phyloP scores from a whole-genome alignment of 2,329 filamentous ascomycete genomes.

The Hysterium pulicare region DNA sequence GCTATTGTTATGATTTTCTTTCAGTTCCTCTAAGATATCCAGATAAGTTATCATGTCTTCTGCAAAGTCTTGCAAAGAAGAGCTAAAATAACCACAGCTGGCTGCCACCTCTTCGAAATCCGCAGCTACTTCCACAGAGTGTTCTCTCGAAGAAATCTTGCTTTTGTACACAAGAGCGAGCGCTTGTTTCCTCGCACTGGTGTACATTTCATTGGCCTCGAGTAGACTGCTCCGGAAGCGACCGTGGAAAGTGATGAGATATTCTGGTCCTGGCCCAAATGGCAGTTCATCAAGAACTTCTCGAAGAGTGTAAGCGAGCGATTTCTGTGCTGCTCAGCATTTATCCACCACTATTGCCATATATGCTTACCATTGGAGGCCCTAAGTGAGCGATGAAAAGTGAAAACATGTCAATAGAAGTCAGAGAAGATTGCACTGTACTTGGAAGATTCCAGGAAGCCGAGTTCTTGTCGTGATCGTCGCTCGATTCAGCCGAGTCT shows the following conservation, averaged over 20 bases:
- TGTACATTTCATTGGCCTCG: conserved; percentile 78
- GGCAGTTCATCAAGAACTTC: conserved; percentile 85
- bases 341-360: conserved; percentile 1
- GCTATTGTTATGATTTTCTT: conserved; percentile 64
- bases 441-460: conserved; percentile 20
- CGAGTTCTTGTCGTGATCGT: conserved; percentile 2
- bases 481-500: conserved; percentile 21
- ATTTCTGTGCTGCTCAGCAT: conserved; percentile 56
- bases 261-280: conserved; percentile 66
- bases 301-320: conserved; percentile 84
- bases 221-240: conserved; percentile 76
- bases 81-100: conserved; percentile 96
- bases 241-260: conserved; percentile 70
- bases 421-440: conserved; percentile 33
- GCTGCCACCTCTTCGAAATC: conserved; percentile 97
- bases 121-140: conserved; percentile 73
- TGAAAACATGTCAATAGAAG: conserved; percentile 82
- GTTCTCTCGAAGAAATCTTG: conserved; percentile 66
- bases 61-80: conserved; percentile 84
- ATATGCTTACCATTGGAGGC: conserved; percentile 67
- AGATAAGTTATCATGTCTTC: conserved; percentile 84
- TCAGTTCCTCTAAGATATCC: conserved; percentile 79
- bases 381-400: conserved; percentile 86
- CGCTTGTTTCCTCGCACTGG: conserved; percentile 69
- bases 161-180: conserved; percentile 76